phyloP scores from a whole-genome alignment of 1,284 basidiomycete genomes.

The Pascua sp. region DNA sequence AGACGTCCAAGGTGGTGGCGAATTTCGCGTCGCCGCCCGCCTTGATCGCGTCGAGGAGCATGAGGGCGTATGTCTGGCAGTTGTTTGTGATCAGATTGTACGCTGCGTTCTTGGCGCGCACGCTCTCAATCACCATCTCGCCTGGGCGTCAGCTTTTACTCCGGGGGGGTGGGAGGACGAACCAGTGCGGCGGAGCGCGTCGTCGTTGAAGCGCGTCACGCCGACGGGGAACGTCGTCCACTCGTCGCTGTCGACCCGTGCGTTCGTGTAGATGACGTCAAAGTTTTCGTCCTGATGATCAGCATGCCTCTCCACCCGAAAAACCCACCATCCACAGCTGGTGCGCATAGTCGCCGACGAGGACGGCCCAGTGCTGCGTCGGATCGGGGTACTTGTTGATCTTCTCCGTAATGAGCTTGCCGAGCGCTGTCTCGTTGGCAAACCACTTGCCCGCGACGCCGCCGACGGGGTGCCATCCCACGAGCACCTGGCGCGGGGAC shows the following conservation, averaged over 20 bases:
- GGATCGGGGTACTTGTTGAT: slow-evolving; percentile 21
- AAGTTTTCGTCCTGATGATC: slow-evolving; percentile 20
- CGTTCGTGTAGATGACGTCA: slow-evolving; percentile 19
- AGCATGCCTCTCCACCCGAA: background rate
- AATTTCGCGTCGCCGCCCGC: slow-evolving; percentile 8
- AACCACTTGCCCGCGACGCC: slow-evolving; percentile 19
- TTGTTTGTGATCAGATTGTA: slow-evolving; percentile 22
- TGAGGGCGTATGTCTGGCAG: slow-evolving; percentile 20
- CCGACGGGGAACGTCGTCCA: slow-evolving; percentile 14
- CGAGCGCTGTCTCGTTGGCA: slow-evolving; percentile 11
- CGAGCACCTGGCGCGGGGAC: slow-evolving; percentile 3
- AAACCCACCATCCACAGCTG: slow-evolving; percentile 23
- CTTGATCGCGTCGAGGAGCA: slow-evolving; percentile 18
- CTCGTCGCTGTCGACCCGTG: slow-evolving; percentile 7
- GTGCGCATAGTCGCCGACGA: slow-evolving; percentile 17
- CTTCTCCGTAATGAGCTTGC: slow-evolving; percentile 17
- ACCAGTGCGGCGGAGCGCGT: slow-evolving; percentile 14
- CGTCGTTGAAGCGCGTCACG: slow-evolving; percentile 18
- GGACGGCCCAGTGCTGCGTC: slow-evolving; percentile 20
- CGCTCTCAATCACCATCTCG: slow-evolving; percentile 8
- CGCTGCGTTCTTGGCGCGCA: slow-evolving; percentile 6
- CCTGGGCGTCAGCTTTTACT: slow-evolving; percentile 12
- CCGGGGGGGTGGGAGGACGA: background rate
- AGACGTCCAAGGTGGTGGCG: slow-evolving; percentile 14
- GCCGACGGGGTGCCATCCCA: slow-evolving; percentile 19